Evolutionary conservation across 805 yeast genomes (phyloP), one percentile per base, ranked within the genome.

Genomic region (Candida ficus): DNA sequence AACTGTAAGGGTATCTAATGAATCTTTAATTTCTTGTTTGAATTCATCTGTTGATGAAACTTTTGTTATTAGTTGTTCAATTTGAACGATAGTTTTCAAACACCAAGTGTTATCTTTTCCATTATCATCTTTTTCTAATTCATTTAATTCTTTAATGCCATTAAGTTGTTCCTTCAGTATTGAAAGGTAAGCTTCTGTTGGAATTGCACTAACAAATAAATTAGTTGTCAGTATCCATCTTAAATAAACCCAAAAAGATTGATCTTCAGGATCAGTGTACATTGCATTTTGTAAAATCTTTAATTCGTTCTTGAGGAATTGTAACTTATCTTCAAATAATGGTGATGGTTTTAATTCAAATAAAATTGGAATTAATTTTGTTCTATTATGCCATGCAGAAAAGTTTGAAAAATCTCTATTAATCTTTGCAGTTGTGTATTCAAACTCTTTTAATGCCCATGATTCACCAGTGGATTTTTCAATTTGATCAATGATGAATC

Each of bases 311-410:
- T 45, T 43, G 6, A 87, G 57, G 37, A 79, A 68, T 0, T 50
- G 45, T 21, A 52, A 33, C 9, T 50, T 48, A 39, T 71, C 70
- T 3, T 61, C 48, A 20, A 51, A 53, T 21, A 50, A 45, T 5
- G 48, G 41, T 4, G 43, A 37, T 33, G 54, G 48, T 44, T 58
- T 38, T 25, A 38, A 42, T 1, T 52, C 48, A 39, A 76, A 69
- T 37, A 85, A 59, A 37, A 62, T 62, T 3, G 80, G 78, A 11
- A 91, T 71, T 44, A 90, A 63, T 42, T 76, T 79, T 2, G 88
- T 74, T 47, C 98, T 69, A 58, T 87, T 86, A 60, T 91, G 97
- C 95, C 96, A 89, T 6, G 99, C 98, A 2, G 96, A 86, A 54
- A 83, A 93, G 61, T 93, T 93, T 29, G 96, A 85, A 43, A 90